Percentiles rank a stretch among this genome's conserved stretches.
Evolutionary conservation across 1,284 basidiomycete genomes (phyloP).

Genomic region (Spongispora temasekensis): DNA sequence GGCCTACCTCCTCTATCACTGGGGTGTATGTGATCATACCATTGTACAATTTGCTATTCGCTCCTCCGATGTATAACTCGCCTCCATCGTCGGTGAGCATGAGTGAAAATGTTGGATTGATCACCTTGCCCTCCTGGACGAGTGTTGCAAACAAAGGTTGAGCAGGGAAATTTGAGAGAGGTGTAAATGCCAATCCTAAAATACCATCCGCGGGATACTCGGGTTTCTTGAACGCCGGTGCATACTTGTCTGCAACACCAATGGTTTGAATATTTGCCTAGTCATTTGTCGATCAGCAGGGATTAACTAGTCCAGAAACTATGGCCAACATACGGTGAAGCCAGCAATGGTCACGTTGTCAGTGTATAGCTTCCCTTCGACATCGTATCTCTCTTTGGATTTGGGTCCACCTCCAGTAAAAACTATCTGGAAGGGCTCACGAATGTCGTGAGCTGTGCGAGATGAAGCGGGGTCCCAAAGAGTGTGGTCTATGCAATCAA

Average conservation of each 20-base stretch:
- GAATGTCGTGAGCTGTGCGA: background rate
- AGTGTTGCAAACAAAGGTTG: background rate
- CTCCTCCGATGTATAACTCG: too few relatives aligned
- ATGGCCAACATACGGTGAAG: background rate
- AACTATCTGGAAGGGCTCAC: too few relatives aligned
- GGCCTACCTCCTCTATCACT: too few relatives aligned
- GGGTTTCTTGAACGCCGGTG: background rate
- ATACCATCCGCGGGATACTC: background rate
- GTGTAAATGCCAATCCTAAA: background rate
- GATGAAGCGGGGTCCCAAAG: too few relatives aligned
- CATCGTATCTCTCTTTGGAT: background rate
- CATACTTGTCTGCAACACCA: background rate
- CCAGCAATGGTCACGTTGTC: background rate
- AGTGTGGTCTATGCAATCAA: too few relatives aligned
- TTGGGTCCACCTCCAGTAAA: background rate
- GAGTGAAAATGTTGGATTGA: background rate
- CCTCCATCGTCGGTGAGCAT: background rate
- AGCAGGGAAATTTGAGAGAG: background rate
- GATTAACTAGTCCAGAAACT: background rate
- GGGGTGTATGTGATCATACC: too few relatives aligned
- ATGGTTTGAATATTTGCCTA: background rate
- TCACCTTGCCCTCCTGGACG: background rate
- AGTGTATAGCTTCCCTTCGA: background rate
- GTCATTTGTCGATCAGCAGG: background rate
- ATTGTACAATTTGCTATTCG: too few relatives aligned